A percentile compares a stretch with the other conserved stretches of the same genome.
phyloP scores from a whole-genome alignment of 768 basidiomycete species.

The Leccinellum albellum region DNA sequence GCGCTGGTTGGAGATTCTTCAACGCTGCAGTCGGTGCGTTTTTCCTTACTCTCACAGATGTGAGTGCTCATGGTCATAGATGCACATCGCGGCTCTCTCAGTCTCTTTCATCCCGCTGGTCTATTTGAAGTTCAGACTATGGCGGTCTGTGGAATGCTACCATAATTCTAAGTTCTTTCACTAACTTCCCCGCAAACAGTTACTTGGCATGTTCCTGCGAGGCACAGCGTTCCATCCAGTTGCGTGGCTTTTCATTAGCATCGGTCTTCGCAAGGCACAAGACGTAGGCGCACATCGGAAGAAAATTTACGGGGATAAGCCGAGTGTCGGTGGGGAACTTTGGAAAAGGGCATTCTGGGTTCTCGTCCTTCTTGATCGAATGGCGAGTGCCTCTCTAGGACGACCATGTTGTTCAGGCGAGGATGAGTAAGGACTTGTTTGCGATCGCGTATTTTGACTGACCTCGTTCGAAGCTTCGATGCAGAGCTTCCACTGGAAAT shows the following conservation, averaged over 20 bases:
- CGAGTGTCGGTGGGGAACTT: conserved; percentile 58
- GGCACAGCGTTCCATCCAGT: conserved; percentile 46
- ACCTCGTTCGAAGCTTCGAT: conserved; percentile 62
- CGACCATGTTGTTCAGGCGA: conserved; percentile 54
- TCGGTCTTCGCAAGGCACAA: conserved; percentile 59
- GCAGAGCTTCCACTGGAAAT: conserved; percentile 78
- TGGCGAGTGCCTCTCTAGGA: conserved; percentile 51
- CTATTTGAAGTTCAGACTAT: conserved; percentile 63
- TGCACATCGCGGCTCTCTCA: conserved; percentile 47
- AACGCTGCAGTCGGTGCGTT: conserved; percentile 48
- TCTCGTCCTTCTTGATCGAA: conserved; percentile 57
- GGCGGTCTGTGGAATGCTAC: conserved; percentile 35
- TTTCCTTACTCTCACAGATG: background rate
- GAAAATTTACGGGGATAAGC: conserved; percentile 46
- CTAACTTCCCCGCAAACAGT: conserved; percentile 30
- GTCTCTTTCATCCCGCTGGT: conserved; percentile 52
- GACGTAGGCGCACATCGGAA: conserved; percentile 76
- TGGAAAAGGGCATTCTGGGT: conserved; percentile 82
- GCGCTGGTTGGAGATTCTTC: conserved; percentile 61
- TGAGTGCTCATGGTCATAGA: conserved; percentile 33
- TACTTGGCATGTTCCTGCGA: conserved; percentile 53
- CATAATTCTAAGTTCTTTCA: background rate
- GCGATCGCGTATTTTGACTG: background rate
- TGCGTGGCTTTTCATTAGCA: conserved; percentile 52
- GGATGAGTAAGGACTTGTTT: conserved; percentile 54